phyloP scores from a whole-genome alignment of 441 rosid genomes.

The Jatropha podagrica region DNA sequence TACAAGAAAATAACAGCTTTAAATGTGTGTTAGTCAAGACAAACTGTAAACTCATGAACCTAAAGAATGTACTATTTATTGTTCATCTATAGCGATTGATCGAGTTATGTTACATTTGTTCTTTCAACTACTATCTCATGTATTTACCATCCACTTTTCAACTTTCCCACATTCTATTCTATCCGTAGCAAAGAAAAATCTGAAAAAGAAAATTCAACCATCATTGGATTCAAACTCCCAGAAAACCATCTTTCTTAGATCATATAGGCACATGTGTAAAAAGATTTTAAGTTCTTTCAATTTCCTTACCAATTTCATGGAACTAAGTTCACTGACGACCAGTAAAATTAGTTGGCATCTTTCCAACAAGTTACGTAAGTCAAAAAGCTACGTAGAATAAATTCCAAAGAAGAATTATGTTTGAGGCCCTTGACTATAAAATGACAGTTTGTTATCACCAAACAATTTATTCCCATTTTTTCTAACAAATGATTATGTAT shows the following conservation, averaged over 20 bases:
- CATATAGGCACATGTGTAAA: not conserved
- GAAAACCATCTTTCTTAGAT: not conserved
- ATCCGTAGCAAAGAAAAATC: not conserved
- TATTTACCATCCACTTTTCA: not conserved
- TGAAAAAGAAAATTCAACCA: not conserved
- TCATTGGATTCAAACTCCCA: not conserved
- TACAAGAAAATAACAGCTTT: not conserved
- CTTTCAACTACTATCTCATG: not conserved
- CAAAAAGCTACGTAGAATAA: not conserved
- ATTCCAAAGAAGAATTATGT: not conserved
- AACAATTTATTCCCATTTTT: not conserved
- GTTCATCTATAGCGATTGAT: not conserved
- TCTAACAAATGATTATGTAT: not conserved
- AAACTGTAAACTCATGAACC: not conserved
- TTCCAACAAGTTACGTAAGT: not conserved
- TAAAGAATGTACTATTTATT: not conserved
- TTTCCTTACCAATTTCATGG: not conserved
- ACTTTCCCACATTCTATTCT: not conserved
- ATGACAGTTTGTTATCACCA: not conserved
- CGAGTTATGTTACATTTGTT: not conserved
- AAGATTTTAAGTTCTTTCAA: not conserved
- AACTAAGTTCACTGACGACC: not conserved
- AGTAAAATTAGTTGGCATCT: not conserved
- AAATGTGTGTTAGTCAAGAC: not conserved
- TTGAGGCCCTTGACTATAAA: not conserved